Conservation (phyloP, 805 yeast species). For the Sugiyamaella smithiae region DNA sequence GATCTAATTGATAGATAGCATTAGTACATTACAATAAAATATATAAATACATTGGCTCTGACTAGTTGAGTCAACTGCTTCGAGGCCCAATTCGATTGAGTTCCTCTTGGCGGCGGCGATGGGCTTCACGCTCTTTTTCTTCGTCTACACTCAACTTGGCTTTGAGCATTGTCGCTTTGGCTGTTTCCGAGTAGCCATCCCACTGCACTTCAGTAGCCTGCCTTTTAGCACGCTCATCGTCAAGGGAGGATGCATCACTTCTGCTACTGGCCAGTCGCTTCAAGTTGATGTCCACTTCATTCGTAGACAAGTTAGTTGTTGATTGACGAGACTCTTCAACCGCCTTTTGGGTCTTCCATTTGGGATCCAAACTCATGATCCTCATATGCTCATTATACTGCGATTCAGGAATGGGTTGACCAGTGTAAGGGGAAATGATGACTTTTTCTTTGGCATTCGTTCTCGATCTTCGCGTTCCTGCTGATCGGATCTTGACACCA, state of each 20-base stretch:
- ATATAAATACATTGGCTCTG: neutral
- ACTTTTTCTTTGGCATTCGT: conserved; percentile 31
- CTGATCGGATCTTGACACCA: conserved; percentile 59
- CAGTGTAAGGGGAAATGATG: conserved; percentile 79
- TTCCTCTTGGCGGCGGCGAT: conserved; percentile 2
- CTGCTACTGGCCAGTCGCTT: conserved; percentile 36
- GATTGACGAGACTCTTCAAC: conserved; percentile 33
- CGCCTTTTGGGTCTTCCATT: conserved; percentile 63
- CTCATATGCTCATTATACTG: conserved; percentile 66
- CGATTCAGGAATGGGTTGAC: conserved; percentile 63
- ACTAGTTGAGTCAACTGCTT: neutral
- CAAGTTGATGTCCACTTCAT: conserved; percentile 37
- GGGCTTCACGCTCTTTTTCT: neutral
- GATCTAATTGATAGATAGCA: conserved; percentile 15
- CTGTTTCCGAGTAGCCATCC: conserved; percentile 17
- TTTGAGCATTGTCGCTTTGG: conserved; percentile 13
- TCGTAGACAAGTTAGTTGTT: conserved; percentile 35
- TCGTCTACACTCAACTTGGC: conserved; percentile 5
- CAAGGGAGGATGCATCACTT: conserved; percentile 27
- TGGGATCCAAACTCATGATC: conserved; percentile 70
- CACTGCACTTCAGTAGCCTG: conserved; percentile 18
- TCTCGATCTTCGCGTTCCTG: conserved; percentile 59
- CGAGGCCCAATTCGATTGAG: neutral
- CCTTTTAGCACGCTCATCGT: conserved; percentile 17
- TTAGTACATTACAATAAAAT: neutral